Base-by-base conservation (phyloP, 1,284 basidiomycete genomes). In the Puccinia polysora region DNA sequence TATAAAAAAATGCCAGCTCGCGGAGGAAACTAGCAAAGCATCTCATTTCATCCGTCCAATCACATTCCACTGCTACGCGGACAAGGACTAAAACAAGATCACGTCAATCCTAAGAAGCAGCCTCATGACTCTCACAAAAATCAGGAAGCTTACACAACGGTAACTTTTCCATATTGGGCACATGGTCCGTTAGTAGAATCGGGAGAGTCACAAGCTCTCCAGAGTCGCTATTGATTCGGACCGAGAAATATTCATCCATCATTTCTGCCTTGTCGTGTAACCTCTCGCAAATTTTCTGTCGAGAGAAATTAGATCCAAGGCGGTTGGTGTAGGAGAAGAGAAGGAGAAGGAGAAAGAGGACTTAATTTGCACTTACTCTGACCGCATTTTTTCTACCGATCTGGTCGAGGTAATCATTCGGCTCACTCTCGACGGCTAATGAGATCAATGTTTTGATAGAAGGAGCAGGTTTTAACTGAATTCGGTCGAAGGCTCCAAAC, bases 1-100 rank as follows among this genome's bases (percentile, higher is more conserved):
- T 84, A 79, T 95, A 92, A 81, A 95, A 97, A 78, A 86, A 89
- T 0, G 91, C 93, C 0, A 99, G 82, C 80, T 98, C 95, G 34
- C 87, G 86, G 25, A 96, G 82, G 77, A 98, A 88, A 0, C 86
- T 84, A 20, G 86, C 84, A 78, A 98, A 97, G 79, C 95, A 99
- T 72, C 85, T 86, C 62, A 84, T 83, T 79, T 99, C 96, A 1
- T 86, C 83, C 7, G 83, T 83, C 95, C 95, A 98, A 76, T 93
- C 83, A 32, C 97, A 91, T 86, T 95, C 76, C 2, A 76, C 74
- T 32, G 77, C 79, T 30, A 80, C 73, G 32, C 76, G 76, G 18
- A 80, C 70, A 40, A 80, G 70, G 50, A 80, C 75, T 77, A 65
- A 20, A 8, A n/a, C 2, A 47, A 15, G 20, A 36, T n/a, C n/a